phyloP scores from a whole-genome alignment of 768 basidiomycete species.

The Hygrocybe coccinea region DNA sequence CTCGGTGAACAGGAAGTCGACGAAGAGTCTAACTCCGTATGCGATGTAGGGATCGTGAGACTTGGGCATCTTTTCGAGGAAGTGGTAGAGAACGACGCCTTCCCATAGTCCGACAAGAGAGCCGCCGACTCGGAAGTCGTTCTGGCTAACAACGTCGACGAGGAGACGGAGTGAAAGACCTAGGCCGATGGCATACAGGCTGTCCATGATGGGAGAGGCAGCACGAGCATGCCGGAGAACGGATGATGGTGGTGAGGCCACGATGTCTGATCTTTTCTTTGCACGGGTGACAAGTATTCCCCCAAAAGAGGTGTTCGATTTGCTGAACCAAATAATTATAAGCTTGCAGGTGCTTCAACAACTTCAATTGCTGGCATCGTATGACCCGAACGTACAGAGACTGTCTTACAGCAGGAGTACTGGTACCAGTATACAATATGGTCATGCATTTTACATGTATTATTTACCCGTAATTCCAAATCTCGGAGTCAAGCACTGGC shows the following conservation, averaged over 20 bases:
- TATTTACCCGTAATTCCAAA: no score
- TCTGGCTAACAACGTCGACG: conserved; percentile 47
- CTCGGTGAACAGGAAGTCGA: conserved; percentile 66
- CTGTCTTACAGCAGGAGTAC: no score
- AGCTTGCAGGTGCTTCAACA: no score
- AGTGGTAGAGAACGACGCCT: conserved; percentile 69
- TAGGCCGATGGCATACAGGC: conserved; percentile 59
- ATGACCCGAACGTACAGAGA: no score
- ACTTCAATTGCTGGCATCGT: no score
- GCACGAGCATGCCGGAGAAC: background rate
- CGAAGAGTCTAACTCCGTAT: conserved; percentile 61
- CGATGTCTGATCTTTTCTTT: background rate
- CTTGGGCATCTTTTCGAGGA: conserved; percentile 57
- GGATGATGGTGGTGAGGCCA: conserved; percentile 2
- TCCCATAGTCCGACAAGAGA: conserved; percentile 77
- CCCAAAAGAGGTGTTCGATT: background rate
- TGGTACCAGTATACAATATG: no score
- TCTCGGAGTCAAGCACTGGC: no score
- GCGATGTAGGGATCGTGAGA: conserved; percentile 69
- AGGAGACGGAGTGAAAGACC: conserved; percentile 64
- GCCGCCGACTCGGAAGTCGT: conserved; percentile 51
- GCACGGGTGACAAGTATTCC: background rate
- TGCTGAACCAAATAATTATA: background rate
- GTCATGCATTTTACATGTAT: no score
- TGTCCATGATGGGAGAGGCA: conserved; percentile 50